Evolutionary conservation across 768 basidiomycete genomes (phyloP).

Genomic region (Psilocybe cubensis): DNA sequence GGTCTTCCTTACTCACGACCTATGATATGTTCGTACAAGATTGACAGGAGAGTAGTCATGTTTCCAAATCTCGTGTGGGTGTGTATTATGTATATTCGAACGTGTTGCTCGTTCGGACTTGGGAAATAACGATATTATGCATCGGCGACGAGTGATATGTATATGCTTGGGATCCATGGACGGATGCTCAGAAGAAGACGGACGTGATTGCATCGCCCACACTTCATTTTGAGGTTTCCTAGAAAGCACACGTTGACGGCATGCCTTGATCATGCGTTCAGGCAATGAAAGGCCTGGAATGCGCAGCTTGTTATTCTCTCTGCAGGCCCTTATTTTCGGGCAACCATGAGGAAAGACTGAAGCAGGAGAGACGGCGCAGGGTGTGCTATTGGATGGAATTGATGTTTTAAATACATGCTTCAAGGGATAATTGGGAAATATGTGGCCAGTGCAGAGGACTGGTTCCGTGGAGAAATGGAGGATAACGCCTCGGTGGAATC

Average conservation of each 20-base stretch:
- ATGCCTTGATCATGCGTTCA: neutral
- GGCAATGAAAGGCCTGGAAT: neutral
- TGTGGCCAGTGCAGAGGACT: neutral
- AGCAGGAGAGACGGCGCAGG: slow-evolving; percentile 8
- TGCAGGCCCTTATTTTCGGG: neutral
- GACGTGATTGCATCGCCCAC: neutral
- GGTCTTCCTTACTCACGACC: neutral
- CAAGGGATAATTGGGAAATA: slow-evolving; percentile 1
- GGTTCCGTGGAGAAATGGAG: slow-evolving; percentile 14
- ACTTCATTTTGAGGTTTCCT: neutral
- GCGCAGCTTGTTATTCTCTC: neutral
- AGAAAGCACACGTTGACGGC: neutral
- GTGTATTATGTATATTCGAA: neutral
- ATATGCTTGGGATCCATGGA: neutral
- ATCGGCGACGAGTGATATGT: neutral
- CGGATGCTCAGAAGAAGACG: neutral
- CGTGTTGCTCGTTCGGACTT: slow-evolving; percentile 1
- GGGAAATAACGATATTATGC: slow-evolving; percentile 1
- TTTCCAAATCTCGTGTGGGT: neutral
- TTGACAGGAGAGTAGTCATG: neutral
- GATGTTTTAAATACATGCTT: slow-evolving; percentile 13
- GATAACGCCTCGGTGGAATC: slow-evolving; percentile 18
- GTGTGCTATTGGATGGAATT: slow-evolving; percentile 1
- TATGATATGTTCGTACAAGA: neutral
- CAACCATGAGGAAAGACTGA: slow-evolving; percentile 2